Conservation (phyloP, 805 yeast genomes). For the Metschnikowia noctiluminum region DNA sequence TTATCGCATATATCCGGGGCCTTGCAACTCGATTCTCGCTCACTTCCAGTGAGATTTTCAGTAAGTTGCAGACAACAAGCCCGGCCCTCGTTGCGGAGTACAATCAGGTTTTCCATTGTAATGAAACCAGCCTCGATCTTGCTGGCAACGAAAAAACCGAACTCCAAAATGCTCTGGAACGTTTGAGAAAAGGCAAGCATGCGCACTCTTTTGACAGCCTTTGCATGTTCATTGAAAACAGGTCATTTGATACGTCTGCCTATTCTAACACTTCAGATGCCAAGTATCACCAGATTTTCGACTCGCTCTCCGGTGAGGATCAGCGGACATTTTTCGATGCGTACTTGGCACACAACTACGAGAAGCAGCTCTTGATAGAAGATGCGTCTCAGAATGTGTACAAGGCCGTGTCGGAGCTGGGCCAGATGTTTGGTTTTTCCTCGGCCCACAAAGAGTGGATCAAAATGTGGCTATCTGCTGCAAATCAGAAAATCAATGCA, state of each 20-base stretch:
- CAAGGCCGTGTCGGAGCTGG: constrained; percentile 1
- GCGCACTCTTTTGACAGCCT: constrained; percentile 20
- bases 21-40: background rate
- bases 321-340: constrained; percentile 22
- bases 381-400: constrained; percentile 12
- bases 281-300: constrained; percentile 22
- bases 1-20: constrained; percentile 1
- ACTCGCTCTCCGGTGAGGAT: constrained; percentile 11
- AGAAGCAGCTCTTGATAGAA: constrained; percentile 31
- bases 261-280: constrained; percentile 3
- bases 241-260: constrained; percentile 13
- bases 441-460: constrained; percentile 8
- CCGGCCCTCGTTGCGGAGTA: constrained; percentile 6
- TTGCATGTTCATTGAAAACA: constrained; percentile 22
- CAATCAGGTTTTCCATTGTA: constrained; percentile 4
- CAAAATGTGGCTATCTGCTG: constrained; percentile 1
- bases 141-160: background rate
- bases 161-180: constrained; percentile 9
- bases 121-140: background rate
- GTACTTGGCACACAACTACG: constrained; percentile 23
- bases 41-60: background rate
- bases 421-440: constrained; percentile 4
- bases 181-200: constrained; percentile 18
- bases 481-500: background rate
- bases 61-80: background rate